Conservation (phyloP, 192 early-diverging fungal species). For the Funneliformis geosporum region DNA sequence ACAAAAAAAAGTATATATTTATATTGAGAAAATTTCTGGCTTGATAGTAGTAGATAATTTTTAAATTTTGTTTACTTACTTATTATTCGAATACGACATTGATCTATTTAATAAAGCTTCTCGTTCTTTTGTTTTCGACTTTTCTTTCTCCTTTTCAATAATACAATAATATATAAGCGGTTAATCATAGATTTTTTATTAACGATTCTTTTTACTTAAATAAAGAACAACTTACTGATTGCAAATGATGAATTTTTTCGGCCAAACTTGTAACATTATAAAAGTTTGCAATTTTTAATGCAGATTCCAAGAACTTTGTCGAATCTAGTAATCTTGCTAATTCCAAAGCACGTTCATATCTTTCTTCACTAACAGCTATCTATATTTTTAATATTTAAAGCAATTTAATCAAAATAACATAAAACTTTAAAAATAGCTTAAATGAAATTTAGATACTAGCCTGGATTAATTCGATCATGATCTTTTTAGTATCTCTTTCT, state of each 20-base stretch:
- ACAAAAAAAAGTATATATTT: neutral
- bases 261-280: slow-evolving; percentile 68
- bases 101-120: neutral
- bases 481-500: slow-evolving; percentile 80
- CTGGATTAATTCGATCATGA: slow-evolving; percentile 73
- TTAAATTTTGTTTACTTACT: neutral
- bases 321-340: slow-evolving; percentile 63
- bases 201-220: neutral
- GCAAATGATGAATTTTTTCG: slow-evolving; percentile 64
- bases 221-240: neutral
- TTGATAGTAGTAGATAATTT: neutral
- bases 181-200: too few species aligned
- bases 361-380: slow-evolving; percentile 78
- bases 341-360: slow-evolving; percentile 78
- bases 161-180: neutral
- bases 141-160: neutral
- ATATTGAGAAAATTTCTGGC: neutral
- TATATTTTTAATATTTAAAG: slow-evolving; percentile 29
- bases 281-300: slow-evolving; percentile 79
- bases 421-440: neutral
- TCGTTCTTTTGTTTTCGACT: neutral
- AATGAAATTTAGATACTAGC: slow-evolving; percentile 40
- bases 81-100: neutral
- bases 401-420: slow-evolving; percentile 23
- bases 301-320: slow-evolving; percentile 74